These are phyloP conservation scores for Penicillium hordei DNA, from an alignment of 2,329 filamentous ascomycete species.

Conservation along the genomic window DNA sequence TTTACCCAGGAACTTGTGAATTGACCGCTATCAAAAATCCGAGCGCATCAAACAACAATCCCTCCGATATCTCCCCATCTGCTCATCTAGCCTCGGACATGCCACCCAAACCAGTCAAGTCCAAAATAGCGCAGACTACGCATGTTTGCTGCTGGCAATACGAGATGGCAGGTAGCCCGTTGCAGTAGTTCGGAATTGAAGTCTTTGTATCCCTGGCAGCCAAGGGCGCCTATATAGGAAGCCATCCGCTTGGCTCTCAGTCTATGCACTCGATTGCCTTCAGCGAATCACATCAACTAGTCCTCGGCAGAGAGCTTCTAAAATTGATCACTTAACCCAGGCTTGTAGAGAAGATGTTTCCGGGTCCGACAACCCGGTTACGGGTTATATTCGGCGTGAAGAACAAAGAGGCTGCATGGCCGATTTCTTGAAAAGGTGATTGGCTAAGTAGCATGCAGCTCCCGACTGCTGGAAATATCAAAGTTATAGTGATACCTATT, in stretches of 20 bases:
- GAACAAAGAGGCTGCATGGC: neutral
- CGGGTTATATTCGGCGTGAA: neutral
- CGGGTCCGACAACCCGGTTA: neutral
- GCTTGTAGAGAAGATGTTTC: neutral
- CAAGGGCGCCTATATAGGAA: constrained; percentile 9
- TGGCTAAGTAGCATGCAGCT: neutral
- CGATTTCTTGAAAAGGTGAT: neutral
- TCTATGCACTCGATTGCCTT: neutral
- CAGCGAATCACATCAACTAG: neutral
- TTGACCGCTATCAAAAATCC: neutral
- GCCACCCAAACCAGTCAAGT: neutral
- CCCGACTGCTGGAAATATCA: neutral
- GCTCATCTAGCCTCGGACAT: neutral
- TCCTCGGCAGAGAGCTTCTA: constrained; percentile 1
- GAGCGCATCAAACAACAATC: neutral
- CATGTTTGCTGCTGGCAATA: neutral
- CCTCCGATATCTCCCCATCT: neutral
- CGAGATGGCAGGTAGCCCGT: neutral
- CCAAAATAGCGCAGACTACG: neutral
- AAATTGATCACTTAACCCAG: neutral
- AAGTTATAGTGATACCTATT: neutral
- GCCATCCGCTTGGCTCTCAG: constrained; percentile 17
- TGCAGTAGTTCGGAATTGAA: constrained; percentile 3
- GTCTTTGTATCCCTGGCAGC: neutral
- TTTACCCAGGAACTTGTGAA: neutral